Evolutionary conservation across 1,284 basidiomycete species (phyloP), one percentile per base, ranked within the genome.

Genomic region (Tilletia indica): DNA sequence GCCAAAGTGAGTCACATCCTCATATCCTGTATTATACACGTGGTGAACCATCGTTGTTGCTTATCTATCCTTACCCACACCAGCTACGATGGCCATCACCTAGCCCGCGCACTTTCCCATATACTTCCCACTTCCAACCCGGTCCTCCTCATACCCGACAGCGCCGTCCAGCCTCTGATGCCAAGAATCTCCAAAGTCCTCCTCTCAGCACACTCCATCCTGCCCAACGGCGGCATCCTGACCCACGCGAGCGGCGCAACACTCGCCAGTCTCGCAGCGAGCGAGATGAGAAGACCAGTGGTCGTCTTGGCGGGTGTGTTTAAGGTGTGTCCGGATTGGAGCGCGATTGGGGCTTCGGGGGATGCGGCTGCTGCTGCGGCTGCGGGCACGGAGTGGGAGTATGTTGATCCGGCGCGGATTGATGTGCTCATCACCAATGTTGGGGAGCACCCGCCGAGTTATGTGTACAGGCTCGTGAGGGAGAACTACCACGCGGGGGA

Each of bases 141-240:
- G 12, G 95, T 94, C 21, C 91, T 98, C 83, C 91, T 99, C 68
- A 91, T 99, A 63, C 95, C 96, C 51, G 96, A 98, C 85, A 93
- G 92, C 19, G 93, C 93, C 51, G 91, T 98, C 83, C 97, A 93
- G 84, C 93, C 94, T 14, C 89, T 99, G 76, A 93, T 99, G 91
- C 96, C 96, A 3, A 90, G 96, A 74, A 93, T 97, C 69, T 97
- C 94, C 86, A 99, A 99, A 86, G 91, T 98, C 76, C 90, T 97
- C 74, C 88, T 97, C 67, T 93, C 93, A 66, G 92, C 94, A 8
- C 96, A 97, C 73, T 90, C 92, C 9, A 92, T 99, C 76, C 90
- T 97, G 58, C 95, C 96, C 42, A 97, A 98, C 83, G 96, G 96
- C 25, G 95, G 95, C 1, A 90, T 97, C 87, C 94, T 97, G 80